Evolutionary conservation across 2,329 filamentous ascomycete genomes (phyloP).

Genomic region (Moelleriella libera): DNA sequence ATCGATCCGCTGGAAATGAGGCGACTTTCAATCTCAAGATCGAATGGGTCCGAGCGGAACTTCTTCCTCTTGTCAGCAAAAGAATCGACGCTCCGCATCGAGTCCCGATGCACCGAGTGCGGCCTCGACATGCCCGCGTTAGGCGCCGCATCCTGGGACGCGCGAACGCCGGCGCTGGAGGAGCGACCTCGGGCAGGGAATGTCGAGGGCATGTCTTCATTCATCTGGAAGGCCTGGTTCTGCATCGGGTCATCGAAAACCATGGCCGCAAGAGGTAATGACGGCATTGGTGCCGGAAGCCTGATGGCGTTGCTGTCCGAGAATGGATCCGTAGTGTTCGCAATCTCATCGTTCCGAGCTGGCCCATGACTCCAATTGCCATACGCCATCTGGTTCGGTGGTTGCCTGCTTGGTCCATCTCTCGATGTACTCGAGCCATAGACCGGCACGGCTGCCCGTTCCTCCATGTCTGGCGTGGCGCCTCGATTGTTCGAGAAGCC

Average conservation of each 20-base stretch:
- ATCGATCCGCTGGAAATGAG: constrained; percentile 5
- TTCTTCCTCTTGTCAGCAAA: constrained; percentile 35
- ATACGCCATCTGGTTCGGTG: background rate
- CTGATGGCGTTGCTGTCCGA: constrained; percentile 31
- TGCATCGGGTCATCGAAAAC: background rate
- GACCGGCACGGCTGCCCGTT: background rate
- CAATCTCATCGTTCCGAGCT: background rate
- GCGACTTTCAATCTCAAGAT: constrained; percentile 33
- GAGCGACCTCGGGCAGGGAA: constrained; percentile 35
- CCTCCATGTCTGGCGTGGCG: background rate
- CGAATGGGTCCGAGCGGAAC: constrained; percentile 51
- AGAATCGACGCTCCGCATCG: constrained; percentile 23
- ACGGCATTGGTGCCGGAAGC: constrained; percentile 4
- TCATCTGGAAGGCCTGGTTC: background rate
- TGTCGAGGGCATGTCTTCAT: constrained; percentile 19
- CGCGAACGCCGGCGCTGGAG: constrained; percentile 14
- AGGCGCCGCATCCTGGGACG: constrained; percentile 13
- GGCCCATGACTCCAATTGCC: background rate
- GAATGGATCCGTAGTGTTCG: constrained; percentile 24
- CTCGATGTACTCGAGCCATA: background rate
- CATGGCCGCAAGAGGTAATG: constrained; percentile 2
- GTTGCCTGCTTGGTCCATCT: background rate
- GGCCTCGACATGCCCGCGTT: constrained; percentile 19
- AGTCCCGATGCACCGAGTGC: constrained; percentile 21
- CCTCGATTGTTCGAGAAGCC: background rate